Conservation (phyloP, 2,329 filamentous ascomycete species). For the Cordyceps fumosorosea region DNA sequence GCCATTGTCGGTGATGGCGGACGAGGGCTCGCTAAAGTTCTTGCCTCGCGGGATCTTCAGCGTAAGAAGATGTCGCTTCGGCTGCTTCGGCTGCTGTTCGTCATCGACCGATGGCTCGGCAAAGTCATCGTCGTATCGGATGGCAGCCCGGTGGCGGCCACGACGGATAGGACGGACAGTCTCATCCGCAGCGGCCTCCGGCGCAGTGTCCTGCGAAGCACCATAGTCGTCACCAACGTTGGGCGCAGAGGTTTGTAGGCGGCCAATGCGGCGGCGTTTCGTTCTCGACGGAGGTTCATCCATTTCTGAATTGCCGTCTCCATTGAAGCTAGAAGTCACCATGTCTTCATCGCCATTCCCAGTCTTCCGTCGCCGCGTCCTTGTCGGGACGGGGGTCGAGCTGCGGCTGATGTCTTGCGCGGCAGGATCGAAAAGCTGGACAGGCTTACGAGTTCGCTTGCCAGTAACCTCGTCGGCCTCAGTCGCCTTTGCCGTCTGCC, state of each 20-base stretch:
- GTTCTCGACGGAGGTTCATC: constrained; percentile 19
- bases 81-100: constrained; percentile 21
- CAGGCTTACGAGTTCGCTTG: constrained; percentile 48
- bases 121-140: constrained; percentile 8
- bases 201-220: constrained; percentile 19
- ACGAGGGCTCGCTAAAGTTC: constrained; percentile 32
- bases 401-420: constrained; percentile 45
- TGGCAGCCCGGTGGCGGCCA: constrained; percentile 10
- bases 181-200: constrained; percentile 19
- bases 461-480: constrained; percentile 46
- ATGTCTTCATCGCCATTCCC: constrained; percentile 25
- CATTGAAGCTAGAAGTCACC: constrained; percentile 27
- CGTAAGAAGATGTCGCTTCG: constrained; percentile 28
- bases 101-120: constrained; percentile 17
- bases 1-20: constrained; percentile 33
- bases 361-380: constrained; percentile 27
- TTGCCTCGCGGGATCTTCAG: constrained; percentile 36
- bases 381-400: constrained; percentile 39
- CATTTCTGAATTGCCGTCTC: constrained; percentile 26
- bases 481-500: constrained; percentile 52
- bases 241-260: constrained; percentile 16
- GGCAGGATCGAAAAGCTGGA: constrained; percentile 44
- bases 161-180: constrained; percentile 16
- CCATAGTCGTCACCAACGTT: constrained; percentile 22
- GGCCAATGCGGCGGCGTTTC: constrained; percentile 7